Conservation (phyloP, 768 basidiomycete genomes). For the Amanita subjunquillea region DNA sequence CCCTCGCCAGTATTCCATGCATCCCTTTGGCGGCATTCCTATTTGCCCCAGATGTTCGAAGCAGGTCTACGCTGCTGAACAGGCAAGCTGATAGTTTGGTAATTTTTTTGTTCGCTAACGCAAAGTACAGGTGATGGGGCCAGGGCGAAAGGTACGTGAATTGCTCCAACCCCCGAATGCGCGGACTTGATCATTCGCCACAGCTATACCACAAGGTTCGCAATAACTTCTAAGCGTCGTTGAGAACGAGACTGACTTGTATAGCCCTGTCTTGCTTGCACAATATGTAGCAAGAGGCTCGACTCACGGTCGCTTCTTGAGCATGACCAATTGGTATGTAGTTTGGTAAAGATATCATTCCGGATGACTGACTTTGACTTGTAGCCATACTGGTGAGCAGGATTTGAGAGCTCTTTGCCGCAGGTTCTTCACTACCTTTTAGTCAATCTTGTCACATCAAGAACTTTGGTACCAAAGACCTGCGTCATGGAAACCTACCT, state of each 20-base stretch:
- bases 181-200: constrained; percentile 1
- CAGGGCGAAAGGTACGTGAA: constrained; percentile 68
- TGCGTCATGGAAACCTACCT: constrained; percentile 64
- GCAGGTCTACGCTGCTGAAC: constrained; percentile 81
- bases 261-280: constrained; percentile 76
- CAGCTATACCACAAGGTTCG: constrained; percentile 75
- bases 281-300: constrained; percentile 63
- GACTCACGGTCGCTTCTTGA: constrained; percentile 73
- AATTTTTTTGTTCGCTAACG: background rate
- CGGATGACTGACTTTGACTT: background rate
- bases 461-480: constrained; percentile 67
- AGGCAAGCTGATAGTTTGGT: constrained; percentile 33
- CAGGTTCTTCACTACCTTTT: constrained; percentile 4
- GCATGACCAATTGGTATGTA: constrained; percentile 68
- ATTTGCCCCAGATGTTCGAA: constrained; percentile 67
- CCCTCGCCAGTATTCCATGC: constrained; percentile 29
- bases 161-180: constrained; percentile 4
- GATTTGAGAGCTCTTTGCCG: background rate
- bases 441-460: constrained; percentile 81
- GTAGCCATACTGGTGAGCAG: constrained; percentile 43
- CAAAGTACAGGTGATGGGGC: constrained; percentile 60
- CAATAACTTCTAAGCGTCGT: background rate
- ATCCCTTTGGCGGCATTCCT: constrained; percentile 63
- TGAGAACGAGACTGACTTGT: constrained; percentile 4
- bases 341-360: constrained; percentile 1